Base-by-base conservation (phyloP, 1,284 basidiomycete species). In the Pseudozyma hubeiensis region DNA sequence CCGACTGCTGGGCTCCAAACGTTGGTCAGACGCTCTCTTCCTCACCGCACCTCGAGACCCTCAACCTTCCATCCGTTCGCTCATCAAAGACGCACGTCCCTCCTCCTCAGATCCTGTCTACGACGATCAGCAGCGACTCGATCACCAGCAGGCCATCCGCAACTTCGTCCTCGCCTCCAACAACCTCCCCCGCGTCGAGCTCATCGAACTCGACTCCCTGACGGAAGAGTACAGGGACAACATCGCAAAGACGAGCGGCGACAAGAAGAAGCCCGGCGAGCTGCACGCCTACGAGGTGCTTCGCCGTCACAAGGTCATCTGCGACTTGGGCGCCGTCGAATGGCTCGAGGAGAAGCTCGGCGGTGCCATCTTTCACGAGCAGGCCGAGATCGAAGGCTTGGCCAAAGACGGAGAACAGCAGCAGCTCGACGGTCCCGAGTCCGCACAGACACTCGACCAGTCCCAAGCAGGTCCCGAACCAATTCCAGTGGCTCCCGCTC, bases 311-410 rank as follows among this genome's bases (percentile, higher is more conserved):
- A 75, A 77, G 64, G 57, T 83, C 24, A 69, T 84, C 16, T 66
- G 77, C 60, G 82, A 84, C 54, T 53, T 84, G n/a, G 82, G 82
- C n/a, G 82, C 82, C 5, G 64, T 84, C 8, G 82, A 84, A 61
- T 83, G 82, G 82, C 75, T 84, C 30, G 82, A 84, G 62, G 82
- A 81, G 53, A 82, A 81, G 67, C 70, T 84, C 1, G 81, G 82
- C 11, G 82, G 82, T 14, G 75, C 79, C 31, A 65, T 75, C 50
- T 77, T 78, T 55, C 82, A 84, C 55, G 61, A 75, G 46, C 55
- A 77, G 45, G 71, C 57, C 9, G 61, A 45, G 8, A 13, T 67
- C 14, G 60, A 66, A 19, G 53, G 7, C 7, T n/a, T 50, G 16
- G 50, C 45, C 30, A 45, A 60, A 30, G 33, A 47, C 10, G 13